Conservation (phyloP, 208 protist genomes). For the Leishmania tarentolae region DNA sequence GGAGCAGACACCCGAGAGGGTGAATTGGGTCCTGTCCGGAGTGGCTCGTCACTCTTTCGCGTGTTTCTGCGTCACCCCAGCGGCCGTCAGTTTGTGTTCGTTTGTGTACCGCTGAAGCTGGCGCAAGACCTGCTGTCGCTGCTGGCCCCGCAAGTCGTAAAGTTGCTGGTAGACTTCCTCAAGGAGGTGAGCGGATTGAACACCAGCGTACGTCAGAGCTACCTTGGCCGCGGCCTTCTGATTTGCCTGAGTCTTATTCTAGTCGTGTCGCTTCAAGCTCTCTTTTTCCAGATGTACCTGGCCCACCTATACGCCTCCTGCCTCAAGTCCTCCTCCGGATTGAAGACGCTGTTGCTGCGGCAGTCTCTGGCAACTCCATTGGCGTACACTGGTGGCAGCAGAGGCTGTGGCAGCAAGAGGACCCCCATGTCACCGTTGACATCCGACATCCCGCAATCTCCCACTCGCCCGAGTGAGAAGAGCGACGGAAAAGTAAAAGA, state of each 20-base stretch:
- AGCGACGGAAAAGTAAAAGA: constrained; percentile 19
- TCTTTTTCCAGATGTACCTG: constrained; percentile 76
- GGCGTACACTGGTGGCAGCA: constrained; percentile 29
- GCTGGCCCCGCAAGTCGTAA: constrained; percentile 47
- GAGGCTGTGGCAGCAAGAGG: background rate
- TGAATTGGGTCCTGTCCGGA: background rate
- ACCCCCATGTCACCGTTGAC: background rate
- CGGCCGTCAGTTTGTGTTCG: constrained; percentile 60
- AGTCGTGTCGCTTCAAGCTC: constrained; percentile 48
- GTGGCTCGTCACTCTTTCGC: constrained; percentile 45
- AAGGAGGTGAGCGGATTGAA: constrained; percentile 42
- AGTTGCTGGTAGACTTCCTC: constrained; percentile 55
- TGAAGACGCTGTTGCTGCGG: constrained; percentile 66
- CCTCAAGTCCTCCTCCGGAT: constrained; percentile 53
- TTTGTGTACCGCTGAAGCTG: constrained; percentile 71
- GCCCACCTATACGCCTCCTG: constrained; percentile 59
- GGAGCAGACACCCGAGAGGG: background rate
- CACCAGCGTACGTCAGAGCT: constrained; percentile 18
- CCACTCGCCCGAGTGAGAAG: constrained; percentile 9
- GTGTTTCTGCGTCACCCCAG: constrained; percentile 65
- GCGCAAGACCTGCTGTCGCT: constrained; percentile 55
- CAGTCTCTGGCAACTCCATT: constrained; percentile 50
- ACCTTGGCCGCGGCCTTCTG: constrained; percentile 44
- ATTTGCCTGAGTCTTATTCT: constrained; percentile 50
- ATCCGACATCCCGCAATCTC: constrained; percentile 9